These are phyloP conservation scores for Colletotrichum abscissum DNA, from an alignment of 2,329 filamentous ascomycete species.

Conservation along the genomic window DNA sequence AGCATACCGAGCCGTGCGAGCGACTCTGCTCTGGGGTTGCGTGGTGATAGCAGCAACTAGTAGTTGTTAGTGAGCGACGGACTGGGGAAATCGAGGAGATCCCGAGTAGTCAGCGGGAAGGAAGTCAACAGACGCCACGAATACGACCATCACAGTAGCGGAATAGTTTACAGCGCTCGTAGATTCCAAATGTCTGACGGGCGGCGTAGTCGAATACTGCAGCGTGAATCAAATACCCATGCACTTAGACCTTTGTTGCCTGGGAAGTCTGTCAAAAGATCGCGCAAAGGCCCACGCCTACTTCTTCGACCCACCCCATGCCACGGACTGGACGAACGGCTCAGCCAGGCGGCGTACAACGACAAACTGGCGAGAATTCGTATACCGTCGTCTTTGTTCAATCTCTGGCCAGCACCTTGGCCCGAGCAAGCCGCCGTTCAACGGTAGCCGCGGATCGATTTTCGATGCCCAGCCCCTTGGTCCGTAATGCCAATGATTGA, in stretches of 20 bases:
- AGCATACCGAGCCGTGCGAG: too few relatives aligned
- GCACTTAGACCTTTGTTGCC: constrained; percentile 6
- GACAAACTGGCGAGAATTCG: not conserved
- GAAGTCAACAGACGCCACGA: not conserved
- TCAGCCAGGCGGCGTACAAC: not conserved
- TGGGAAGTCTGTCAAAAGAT: not conserved
- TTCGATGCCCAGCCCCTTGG: constrained; percentile 28
- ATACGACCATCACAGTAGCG: not conserved
- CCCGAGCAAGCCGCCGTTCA: constrained; percentile 8
- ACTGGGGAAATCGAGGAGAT: not conserved
- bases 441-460: constrained; percentile 7
- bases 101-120: constrained; percentile 15
- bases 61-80: not conserved
- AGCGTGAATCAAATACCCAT: not conserved
- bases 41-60: not conserved
- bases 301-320: not conserved
- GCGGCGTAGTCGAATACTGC: not conserved
- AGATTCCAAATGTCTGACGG: constrained; percentile 8
- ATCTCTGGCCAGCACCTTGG: not conserved
- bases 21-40: not conserved
- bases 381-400: not conserved
- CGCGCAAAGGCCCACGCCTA: not conserved
- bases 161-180: not conserved
- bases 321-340: not conserved
- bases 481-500: constrained; percentile 29